Evolutionary conservation across 2,329 filamentous ascomycete genomes (phyloP).

Genomic region (Trichoderma pleuroti): DNA sequence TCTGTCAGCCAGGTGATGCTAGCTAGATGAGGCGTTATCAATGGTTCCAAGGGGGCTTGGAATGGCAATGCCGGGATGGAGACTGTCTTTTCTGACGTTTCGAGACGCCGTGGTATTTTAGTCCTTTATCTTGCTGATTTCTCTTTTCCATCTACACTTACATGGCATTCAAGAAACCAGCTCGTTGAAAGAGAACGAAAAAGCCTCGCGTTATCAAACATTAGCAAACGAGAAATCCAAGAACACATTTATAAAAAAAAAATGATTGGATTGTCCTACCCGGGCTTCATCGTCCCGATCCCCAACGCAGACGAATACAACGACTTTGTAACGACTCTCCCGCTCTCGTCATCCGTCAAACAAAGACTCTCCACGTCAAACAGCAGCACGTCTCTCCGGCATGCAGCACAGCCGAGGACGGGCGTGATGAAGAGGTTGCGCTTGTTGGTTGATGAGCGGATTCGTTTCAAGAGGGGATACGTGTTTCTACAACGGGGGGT

Average conservation of each 20-base stretch:
- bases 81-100: not conserved
- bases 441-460: not conserved
- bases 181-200: not conserved
- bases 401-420: not conserved
- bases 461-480: not conserved
- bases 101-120: too few species aligned
- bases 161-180: not conserved
- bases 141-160: not conserved
- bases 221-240: not conserved
- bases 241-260: too few species aligned
- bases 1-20: not conserved
- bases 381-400: not conserved
- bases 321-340: not conserved
- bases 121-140: not conserved
- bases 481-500: not conserved
- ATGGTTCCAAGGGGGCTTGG: not conserved
- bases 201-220: rapidly evolving
- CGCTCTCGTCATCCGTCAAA: not conserved
- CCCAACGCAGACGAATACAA: not conserved
- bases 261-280: not conserved
- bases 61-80: not conserved
- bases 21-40: not conserved
- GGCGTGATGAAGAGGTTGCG: not conserved
- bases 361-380: not conserved
- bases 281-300: not conserved